Conservation (phyloP, 208 protist species). For the Acanthamoeba lenticulata region DNA sequence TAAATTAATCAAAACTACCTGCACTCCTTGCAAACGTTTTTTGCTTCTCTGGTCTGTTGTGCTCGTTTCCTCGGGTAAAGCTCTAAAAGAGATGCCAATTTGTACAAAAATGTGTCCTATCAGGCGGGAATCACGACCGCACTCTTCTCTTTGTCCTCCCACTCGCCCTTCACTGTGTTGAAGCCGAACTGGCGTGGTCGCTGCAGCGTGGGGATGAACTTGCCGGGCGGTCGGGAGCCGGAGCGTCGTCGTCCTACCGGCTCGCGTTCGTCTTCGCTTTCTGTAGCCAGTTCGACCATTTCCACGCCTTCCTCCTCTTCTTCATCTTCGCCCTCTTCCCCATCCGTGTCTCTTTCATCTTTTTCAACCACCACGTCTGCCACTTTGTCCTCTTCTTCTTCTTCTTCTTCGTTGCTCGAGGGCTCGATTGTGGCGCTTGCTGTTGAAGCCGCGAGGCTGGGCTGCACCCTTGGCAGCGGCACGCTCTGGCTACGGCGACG, state of each 20-base stretch:
- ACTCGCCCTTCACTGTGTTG: not conserved
- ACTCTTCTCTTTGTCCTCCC: not conserved
- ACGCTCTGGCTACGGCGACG: not conserved
- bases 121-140: too few species aligned
- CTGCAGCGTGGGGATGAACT: not conserved
- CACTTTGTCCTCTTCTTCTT: not conserved
- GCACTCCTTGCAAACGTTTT: not conserved
- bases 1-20: not conserved
- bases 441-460: too few species aligned
- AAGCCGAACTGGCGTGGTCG: constrained; percentile 9
- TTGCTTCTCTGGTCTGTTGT: not conserved
- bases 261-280: not conserved
- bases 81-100: too few species aligned
- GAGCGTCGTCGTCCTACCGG: not conserved
- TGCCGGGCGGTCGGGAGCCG: not conserved
- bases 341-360: not conserved
- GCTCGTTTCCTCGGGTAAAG: too few species aligned
- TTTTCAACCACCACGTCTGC: not conserved
- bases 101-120: too few species aligned
- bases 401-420: not conserved
- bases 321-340: not conserved
- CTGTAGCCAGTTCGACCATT: not conserved
- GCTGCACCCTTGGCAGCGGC: not conserved
- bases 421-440: too few species aligned
- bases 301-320: not conserved